Evolutionary conservation across 2,329 filamentous ascomycete genomes (phyloP), one percentile per base, ranked within the genome.

Genomic region (Emmonsia crescens): DNA sequence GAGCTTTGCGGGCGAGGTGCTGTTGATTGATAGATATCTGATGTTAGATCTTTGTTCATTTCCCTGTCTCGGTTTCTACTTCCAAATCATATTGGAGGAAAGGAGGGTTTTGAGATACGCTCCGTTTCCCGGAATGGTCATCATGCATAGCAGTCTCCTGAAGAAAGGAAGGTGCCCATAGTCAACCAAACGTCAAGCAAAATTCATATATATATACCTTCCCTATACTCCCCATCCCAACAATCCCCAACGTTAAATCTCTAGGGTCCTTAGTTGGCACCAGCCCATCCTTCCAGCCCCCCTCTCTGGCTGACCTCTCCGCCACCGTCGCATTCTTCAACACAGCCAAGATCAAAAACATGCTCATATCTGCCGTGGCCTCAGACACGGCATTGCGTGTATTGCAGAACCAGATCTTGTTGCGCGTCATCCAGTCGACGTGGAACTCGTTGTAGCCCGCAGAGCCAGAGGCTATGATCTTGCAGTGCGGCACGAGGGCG

Each of bases 401-500:
- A 64, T 83, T 84, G 71, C 80, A 84, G 66, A 85, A 83, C 70
- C 75, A 80, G 31, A 84, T 76, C 5, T 72, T 72, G 6, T 76
- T 65, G 14, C 61, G 48, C 0, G 77, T 76, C 67, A 80, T 72
- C 74, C 75, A 79, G 3, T 75, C 66, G 0, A 80, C 71, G 54
- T 78, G 74, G 46, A 80, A 78, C 64, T 80, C 76, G 62, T 81
- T 77, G 68, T 76, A 81, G 0, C 79, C 79, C 0, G 79, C 79
- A 36, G 75, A 76, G 0, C 76, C 77, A 0, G 79, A 82, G 3
- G 73, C 69, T 38, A 82, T 76, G 60, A 82, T 77, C 60, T 75
- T 74, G 61, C 76, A 80, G 21, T 71, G 60, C 0, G 79, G 79
- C 0, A 72, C 63, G 12, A 82, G 71, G 2, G 71, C 65, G 5